A percentile compares a stretch with the other conserved stretches of the same genome.
Conservation (phyloP, 805 yeast species). For the Diddensiella caesifluorescens region DNA sequence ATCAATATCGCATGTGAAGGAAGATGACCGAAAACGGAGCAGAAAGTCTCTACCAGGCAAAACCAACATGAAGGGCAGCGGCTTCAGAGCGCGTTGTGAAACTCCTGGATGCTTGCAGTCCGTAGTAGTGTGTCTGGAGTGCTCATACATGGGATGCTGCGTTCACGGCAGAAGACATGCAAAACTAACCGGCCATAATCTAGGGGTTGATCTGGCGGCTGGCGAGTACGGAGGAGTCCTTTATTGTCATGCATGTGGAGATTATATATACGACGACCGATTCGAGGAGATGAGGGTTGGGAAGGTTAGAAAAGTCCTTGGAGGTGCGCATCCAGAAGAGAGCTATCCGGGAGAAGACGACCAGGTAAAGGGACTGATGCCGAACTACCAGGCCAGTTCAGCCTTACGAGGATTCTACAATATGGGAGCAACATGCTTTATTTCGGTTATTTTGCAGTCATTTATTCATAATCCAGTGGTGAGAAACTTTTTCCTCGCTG, state of each 20-base stretch:
- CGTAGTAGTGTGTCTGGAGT: conserved; percentile 19
- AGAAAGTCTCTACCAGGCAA: background rate
- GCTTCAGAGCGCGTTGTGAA: background rate
- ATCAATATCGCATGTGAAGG: background rate
- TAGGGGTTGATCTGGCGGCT: conserved; percentile 56
- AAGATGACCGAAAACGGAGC: background rate
- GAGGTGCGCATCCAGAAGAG: background rate
- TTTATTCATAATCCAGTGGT: conserved; percentile 86
- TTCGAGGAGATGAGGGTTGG: conserved; percentile 37
- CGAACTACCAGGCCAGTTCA: conserved; percentile 52
- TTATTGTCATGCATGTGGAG: conserved; percentile 74
- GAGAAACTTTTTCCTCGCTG: conserved; percentile 69
- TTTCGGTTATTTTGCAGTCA: conserved; percentile 88
- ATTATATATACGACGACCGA: conserved; percentile 57
- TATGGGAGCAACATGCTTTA: conserved; percentile 96
- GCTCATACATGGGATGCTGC: conserved; percentile 20
- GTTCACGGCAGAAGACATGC: conserved; percentile 14
- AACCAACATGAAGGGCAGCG: background rate
- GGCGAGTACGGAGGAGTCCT: conserved; percentile 45
- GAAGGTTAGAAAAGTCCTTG: conserved; percentile 6
- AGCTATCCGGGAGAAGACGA: background rate
- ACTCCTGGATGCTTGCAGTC: conserved; percentile 1
- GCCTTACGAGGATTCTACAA: conserved; percentile 87
- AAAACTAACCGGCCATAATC: conserved; percentile 24
- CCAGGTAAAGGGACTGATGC: conserved; percentile 25